Base-by-base conservation (phyloP, 2,329 filamentous ascomycete genomes). In the Orbilia quercus region DNA sequence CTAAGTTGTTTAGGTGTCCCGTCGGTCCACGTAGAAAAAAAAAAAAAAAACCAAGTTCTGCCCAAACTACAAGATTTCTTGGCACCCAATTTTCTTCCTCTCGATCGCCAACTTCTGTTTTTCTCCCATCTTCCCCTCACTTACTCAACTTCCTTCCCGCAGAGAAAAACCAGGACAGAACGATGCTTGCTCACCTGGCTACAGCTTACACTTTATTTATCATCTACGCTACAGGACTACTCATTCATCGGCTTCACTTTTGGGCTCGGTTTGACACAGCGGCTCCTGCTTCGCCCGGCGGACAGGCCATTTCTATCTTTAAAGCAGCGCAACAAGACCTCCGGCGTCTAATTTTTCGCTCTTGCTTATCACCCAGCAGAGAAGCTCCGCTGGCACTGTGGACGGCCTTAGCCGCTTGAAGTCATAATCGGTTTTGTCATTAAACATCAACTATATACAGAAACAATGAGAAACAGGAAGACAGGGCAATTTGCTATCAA, bases 71-170 rank as follows among this genome's bases (percentile, higher is more conserved):
- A 59, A 57, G 66, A 57, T n/a, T n/a, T 47, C 69, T 73, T 73
- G 69, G 69, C 69, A 62, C 69, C 69, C 69, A 73, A 73, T 66
- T 73, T 73, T 73, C 69, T 73, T 73, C 69, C 60, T 54, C 69
- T 73, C 69, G 69, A 73, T 73, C 69, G 69, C 69, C 69, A 73
- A 73, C 69, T 73, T 73, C 69, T 73, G 69, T 73, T 73, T 73
- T 73, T 51, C 60, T 73, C 60, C 53, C 69, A 73, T 59, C 69
- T 73, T 73, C 69, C 69, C 69, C 69, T 73, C 69, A 73, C 69
- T 73, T 73, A 28, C 50, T 60, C 69, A 60, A 66, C 60, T 40
- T 51, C 69, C 48, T 54, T 50, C 16, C 60, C 58, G 48, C 69
- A 38, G 54, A 31, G 54, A 73, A 66, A 66, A 73, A 58, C 34